phyloP scores from a whole-genome alignment of 2,329 filamentous ascomycete genomes.

The Triangularia verruculosa region DNA sequence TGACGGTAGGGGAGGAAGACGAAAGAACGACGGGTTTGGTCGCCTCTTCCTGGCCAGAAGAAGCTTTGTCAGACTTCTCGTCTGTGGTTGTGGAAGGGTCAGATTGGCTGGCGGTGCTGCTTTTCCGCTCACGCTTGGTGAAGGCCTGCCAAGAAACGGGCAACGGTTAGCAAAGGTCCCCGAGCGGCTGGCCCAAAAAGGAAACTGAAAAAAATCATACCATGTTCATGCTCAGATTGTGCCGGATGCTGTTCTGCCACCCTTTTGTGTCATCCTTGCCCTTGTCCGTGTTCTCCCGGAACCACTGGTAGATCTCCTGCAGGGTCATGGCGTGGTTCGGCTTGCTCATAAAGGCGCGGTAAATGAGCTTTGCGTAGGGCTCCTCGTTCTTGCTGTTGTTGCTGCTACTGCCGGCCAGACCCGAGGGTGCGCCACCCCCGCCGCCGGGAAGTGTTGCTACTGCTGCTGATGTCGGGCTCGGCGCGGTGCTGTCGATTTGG shows the following conservation, averaged over 20 bases:
- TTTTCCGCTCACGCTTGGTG: constrained; percentile 42
- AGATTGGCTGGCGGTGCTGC: not conserved
- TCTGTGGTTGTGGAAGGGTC: not conserved
- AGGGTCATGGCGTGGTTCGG: constrained; percentile 70
- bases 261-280: constrained; percentile 63
- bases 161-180: constrained; percentile 9
- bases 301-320: constrained; percentile 89
- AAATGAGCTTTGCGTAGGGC: constrained; percentile 82
- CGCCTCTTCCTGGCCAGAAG: not conserved
- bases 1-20: not conserved
- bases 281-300: constrained; percentile 76
- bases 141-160: constrained; percentile 23
- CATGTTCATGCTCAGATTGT: constrained; percentile 93
- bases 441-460: not conserved
- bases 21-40: not conserved
- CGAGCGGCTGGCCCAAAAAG: not conserved
- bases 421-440: constrained; percentile 21
- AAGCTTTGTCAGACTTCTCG: not conserved
- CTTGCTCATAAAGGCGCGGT: constrained; percentile 65
- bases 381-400: constrained; percentile 42
- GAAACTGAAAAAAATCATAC: constrained; percentile 46
- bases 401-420: constrained; percentile 23
- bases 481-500: not conserved
- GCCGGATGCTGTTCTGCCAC: constrained; percentile 94
- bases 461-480: constrained; percentile 15